Percentiles rank a stretch among this genome's conserved stretches.
These are phyloP conservation scores for Epichloe gansuensis DNA, from an alignment of 2,329 filamentous ascomycete genomes.

Conservation along the genomic window DNA sequence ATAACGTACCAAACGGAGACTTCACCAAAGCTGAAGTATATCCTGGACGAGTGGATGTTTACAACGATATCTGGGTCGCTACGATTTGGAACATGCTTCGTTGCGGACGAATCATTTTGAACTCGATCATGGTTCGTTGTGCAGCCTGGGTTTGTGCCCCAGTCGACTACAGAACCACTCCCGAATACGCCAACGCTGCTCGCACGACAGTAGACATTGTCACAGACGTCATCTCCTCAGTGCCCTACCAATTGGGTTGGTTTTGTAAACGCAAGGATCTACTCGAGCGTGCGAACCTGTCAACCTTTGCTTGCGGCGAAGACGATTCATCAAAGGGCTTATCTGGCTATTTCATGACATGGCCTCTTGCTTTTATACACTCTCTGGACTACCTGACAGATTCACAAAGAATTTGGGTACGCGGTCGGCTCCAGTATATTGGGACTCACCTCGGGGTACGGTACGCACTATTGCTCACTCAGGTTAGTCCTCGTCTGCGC, in stretches of 20 bases:
- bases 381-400: slow-evolving; percentile 49
- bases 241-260: slow-evolving; percentile 52
- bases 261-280: slow-evolving; percentile 33
- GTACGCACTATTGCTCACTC: slow-evolving; percentile 42
- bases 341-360: slow-evolving; percentile 47
- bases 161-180: slow-evolving; percentile 49
- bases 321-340: slow-evolving; percentile 40
- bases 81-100: slow-evolving; percentile 45
- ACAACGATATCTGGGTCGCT: slow-evolving; percentile 46
- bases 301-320: slow-evolving; percentile 36
- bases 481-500: slow-evolving; percentile 28
- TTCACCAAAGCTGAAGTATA: slow-evolving; percentile 43
- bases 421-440: slow-evolving; percentile 42
- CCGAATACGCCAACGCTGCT: slow-evolving; percentile 45
- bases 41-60: slow-evolving; percentile 48
- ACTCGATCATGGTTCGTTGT: slow-evolving; percentile 44
- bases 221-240: slow-evolving; percentile 45
- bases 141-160: slow-evolving; percentile 49
- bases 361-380: slow-evolving; percentile 42
- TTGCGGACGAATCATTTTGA: slow-evolving; percentile 40
- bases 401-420: slow-evolving; percentile 42
- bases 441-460: slow-evolving; percentile 43
- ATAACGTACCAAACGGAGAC: slow-evolving; percentile 38
- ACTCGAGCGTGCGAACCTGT: slow-evolving; percentile 27
- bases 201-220: slow-evolving; percentile 40